Evolutionary conservation across 2,329 filamentous ascomycete species (phyloP), one percentile per base, ranked within the genome.

Genomic region (Blastomyces silverae): DNA sequence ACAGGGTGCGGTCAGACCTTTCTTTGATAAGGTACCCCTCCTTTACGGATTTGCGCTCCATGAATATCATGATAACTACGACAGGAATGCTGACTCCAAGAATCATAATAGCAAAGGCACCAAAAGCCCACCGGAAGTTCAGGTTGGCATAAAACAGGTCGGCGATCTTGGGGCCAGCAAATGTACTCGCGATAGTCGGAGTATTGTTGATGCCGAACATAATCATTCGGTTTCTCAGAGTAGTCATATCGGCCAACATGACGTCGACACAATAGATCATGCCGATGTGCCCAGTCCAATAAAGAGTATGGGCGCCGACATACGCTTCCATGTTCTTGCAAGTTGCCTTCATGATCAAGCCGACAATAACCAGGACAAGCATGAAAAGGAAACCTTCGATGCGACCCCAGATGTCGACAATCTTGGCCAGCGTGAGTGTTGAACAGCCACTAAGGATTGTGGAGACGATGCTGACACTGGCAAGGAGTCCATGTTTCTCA

Each of bases 101-200:
- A 0, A 83, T 79, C 66, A 89, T 78, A 68, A 89, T 85, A 57
- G 82, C 79, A 70, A 87, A 89, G 31, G 79, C 75, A 31, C 85
- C 87, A 70, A 85, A 89, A 0, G 79, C 85, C 87, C 86, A 89
- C 34, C 84, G 80, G 80, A 82, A 88, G 57, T 80, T 82, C 31
- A 80, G 76, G 0, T 80, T 77, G 0, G 76, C 68, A 58, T 83
- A 75, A 69, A 87, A 84, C 0, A 75, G 74, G 28, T 82, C 74
- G 0, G 83, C 82, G 50, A 85, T 69, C 80, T 70, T 73, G 84
- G 87, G 7, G 69, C 75, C 0, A 69, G 72, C 42, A 83, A 72
- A 70, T 73, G 75, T 62, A 17, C 74, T 79, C 39, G 76, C 74
- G 61, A 84, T 77, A 5, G 74, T 76, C 0, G 81, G 85, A 0